Conservation (phyloP, 2,329 filamentous ascomycete species). For the Zarea fungicola region DNA sequence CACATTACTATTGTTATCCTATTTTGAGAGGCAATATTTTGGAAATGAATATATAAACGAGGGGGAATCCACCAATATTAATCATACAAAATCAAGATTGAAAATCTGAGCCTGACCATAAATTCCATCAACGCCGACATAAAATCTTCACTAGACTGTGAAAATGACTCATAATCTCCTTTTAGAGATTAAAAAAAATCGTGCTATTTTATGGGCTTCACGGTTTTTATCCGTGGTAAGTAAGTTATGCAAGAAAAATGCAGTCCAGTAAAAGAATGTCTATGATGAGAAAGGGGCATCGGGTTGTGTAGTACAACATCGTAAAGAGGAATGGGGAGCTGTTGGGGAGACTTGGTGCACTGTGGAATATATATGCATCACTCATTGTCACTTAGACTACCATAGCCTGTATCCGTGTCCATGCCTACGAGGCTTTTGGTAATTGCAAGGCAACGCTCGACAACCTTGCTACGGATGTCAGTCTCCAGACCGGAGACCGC, state of each 20-base stretch:
- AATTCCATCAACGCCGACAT: no score
- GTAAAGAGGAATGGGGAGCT: no score
- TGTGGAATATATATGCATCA: conserved; percentile 22
- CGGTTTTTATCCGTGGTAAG: no score
- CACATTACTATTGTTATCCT: not conserved
- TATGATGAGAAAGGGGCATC: no score
- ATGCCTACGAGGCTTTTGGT: conserved; percentile 55
- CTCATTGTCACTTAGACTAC: conserved; percentile 50
- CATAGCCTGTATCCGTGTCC: conserved; percentile 56
- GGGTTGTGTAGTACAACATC: no score
- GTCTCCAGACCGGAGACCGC: conserved; percentile 47
- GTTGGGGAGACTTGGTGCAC: not conserved
- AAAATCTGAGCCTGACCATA: not conserved
- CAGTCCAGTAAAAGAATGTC: no score
- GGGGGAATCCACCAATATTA: conserved; percentile 9
- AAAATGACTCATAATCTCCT: no score
- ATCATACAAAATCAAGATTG: conserved; percentile 4
- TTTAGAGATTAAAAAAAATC: not conserved
- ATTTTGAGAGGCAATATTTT: not conserved
- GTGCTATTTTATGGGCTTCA: no score
- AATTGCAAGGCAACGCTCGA: conserved; percentile 50
- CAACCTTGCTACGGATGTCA: conserved; percentile 47
- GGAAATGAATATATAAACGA: not conserved
- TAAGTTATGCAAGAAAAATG: no score
- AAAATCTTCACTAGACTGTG: no score